A percentile compares a stretch with the other conserved stretches of the same genome.
Evolutionary conservation across 345 rosid genomes (phyloP).

Genomic region (Eutrema yunnanense): DNA sequence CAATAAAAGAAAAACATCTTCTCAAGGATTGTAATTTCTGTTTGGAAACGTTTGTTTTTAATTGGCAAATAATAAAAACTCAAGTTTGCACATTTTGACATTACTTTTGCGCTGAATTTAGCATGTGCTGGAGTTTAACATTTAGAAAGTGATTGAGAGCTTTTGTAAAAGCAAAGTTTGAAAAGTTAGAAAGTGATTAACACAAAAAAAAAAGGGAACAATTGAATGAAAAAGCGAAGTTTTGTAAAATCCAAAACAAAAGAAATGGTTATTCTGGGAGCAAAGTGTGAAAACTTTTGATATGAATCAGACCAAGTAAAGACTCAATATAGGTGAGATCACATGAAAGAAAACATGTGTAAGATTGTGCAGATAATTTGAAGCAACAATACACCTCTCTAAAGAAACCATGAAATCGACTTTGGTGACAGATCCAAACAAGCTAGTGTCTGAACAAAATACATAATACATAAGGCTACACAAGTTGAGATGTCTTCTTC

Average conservation of each 20-base stretch:
- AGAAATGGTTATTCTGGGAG: neutral
- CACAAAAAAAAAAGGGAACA: too few relatives aligned
- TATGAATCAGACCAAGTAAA: neutral
- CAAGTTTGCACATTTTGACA: neutral
- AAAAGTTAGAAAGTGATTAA: too few relatives aligned
- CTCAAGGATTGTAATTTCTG: constrained; percentile 5
- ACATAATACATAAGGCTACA: neutral
- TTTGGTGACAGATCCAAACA: neutral
- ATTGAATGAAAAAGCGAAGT: too few relatives aligned
- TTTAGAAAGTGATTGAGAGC: neutral
- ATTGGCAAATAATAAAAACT: constrained; percentile 10
- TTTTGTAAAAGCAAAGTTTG: too few relatives aligned
- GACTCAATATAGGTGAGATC: neutral
- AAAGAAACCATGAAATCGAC: neutral
- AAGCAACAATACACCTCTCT: neutral
- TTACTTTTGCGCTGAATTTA: neutral
- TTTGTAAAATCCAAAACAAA: neutral
- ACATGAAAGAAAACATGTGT: neutral
- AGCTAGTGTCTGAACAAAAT: neutral
- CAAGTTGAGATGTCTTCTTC: neutral
- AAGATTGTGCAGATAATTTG: neutral
- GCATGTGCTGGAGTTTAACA: neutral
- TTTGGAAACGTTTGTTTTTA: constrained; percentile 7
- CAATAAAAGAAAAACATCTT: neutral
- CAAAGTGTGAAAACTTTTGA: neutral